Conservation (phyloP, 805 yeast species). For the Candida anglica region DNA sequence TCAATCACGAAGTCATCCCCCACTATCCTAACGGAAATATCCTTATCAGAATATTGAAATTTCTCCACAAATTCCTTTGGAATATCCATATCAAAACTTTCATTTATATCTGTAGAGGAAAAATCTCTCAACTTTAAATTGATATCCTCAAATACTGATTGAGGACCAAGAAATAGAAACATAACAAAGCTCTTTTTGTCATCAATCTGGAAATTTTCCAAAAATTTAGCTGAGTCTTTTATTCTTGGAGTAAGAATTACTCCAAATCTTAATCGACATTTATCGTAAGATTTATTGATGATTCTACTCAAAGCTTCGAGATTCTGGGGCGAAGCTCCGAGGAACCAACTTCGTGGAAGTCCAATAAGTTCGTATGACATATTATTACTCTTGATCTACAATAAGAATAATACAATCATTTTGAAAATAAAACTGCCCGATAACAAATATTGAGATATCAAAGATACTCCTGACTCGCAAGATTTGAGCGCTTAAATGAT, state of each 20-base stretch:
- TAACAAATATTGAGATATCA: too few relatives aligned
- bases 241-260: constrained; percentile 42
- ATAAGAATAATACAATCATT: too few relatives aligned
- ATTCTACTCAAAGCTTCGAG: constrained; percentile 17
- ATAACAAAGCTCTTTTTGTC: constrained; percentile 12
- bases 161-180: constrained; percentile 24
- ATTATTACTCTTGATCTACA: neutral
- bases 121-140: constrained; percentile 18
- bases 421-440: too few relatives aligned
- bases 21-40: constrained; percentile 13
- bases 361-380: constrained; percentile 1
- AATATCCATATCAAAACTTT: constrained; percentile 21
- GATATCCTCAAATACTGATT: constrained; percentile 13
- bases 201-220: constrained; percentile 22
- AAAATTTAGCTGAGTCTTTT: constrained; percentile 15
- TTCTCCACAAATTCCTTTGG: constrained; percentile 14
- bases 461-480: too few relatives aligned
- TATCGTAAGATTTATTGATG: constrained; percentile 51
- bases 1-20: constrained; percentile 14
- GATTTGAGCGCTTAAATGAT: too few relatives aligned
- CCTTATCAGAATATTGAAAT: constrained; percentile 14
- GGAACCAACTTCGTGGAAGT: constrained; percentile 2
- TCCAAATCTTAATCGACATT: constrained; percentile 40
- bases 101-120: constrained; percentile 12
- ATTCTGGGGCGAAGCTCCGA: constrained; percentile 2